Evolutionary conservation across 306 rosid genomes (phyloP).

Genomic region (Pyrus pyrifolia): DNA sequence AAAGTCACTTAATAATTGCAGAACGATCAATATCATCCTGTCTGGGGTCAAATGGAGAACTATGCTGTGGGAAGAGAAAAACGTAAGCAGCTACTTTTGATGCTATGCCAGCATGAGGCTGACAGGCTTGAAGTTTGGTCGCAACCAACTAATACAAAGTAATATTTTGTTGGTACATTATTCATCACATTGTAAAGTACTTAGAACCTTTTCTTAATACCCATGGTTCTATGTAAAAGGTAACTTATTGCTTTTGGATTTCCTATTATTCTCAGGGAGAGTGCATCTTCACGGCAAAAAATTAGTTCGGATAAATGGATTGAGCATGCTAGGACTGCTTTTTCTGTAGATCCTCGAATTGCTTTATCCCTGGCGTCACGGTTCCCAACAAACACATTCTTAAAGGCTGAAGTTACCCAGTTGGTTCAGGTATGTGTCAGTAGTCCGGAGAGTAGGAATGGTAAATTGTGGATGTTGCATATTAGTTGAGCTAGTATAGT

Average conservation of each 20-base stretch:
- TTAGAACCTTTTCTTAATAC: not conserved
- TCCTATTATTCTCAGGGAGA: conserved; percentile 42
- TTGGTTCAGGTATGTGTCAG: conserved; percentile 64
- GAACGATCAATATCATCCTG: conserved; percentile 77
- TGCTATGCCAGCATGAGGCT: conserved; percentile 93
- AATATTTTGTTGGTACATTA: conserved; percentile 9
- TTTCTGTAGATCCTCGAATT: conserved; percentile 85
- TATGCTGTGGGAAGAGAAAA: conserved; percentile 81
- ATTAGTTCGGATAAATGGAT: conserved; percentile 84
- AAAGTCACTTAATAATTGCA: conserved; percentile 30
- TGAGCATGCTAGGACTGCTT: conserved; percentile 85
- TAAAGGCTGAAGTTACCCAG: conserved; percentile 84
- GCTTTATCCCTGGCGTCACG: conserved; percentile 75
- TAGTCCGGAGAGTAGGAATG: conserved; percentile 7
- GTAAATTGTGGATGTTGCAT: not conserved
- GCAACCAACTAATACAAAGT: conserved; percentile 88
- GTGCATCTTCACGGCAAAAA: conserved; percentile 53
- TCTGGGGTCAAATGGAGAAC: conserved; percentile 95
- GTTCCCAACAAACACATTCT: conserved; percentile 69
- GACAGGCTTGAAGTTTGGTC: conserved; percentile 99
- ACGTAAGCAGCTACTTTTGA: conserved; percentile 69
- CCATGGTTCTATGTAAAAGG: not conserved
- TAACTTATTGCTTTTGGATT: conserved; percentile 1
- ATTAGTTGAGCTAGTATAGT: conserved; percentile 5
- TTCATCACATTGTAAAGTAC: not conserved